phyloP scores from a whole-genome alignment of 495 filamentous ascomycete species.

The Xylaria nigripes region DNA sequence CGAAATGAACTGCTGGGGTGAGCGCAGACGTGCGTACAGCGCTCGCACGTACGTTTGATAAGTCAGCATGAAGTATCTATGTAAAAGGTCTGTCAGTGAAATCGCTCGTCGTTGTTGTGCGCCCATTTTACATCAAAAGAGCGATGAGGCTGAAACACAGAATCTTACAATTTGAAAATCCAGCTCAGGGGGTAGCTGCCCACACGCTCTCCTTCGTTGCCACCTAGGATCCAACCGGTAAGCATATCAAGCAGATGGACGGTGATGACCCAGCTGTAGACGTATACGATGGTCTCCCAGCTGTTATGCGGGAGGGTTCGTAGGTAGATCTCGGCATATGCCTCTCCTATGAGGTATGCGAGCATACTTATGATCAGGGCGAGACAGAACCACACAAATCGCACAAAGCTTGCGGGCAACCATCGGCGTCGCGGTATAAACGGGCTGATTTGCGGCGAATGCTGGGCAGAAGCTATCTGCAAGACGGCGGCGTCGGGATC shows the following conservation, averaged over 20 bases:
- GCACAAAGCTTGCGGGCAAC: constrained; percentile 52
- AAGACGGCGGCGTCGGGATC: constrained; percentile 21
- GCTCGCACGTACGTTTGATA: constrained; percentile 65
- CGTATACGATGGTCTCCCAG: constrained; percentile 54
- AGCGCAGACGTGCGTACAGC: constrained; percentile 54
- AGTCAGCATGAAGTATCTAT: constrained; percentile 54
- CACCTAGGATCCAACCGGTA: constrained; percentile 56
- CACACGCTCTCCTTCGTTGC: constrained; percentile 48
- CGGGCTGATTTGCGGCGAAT: constrained; percentile 16
- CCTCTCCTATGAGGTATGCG: constrained; percentile 55
- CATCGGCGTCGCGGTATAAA: constrained; percentile 38
- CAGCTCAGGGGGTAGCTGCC: constrained; percentile 56
- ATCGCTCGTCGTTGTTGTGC: not conserved
- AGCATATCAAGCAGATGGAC: constrained; percentile 51
- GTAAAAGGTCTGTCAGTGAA: constrained; percentile 15
- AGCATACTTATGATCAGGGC: constrained; percentile 51
- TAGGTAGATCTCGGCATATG: constrained; percentile 59
- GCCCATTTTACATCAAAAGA: not conserved
- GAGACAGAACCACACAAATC: constrained; percentile 59
- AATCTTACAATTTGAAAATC: constrained; percentile 51
- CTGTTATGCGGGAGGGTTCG: constrained; percentile 55
- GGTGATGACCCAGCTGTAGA: constrained; percentile 57
- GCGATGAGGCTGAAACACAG: not conserved
- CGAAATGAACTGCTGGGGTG: constrained; percentile 50
- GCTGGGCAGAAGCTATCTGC: constrained; percentile 19